Base-by-base conservation (phyloP, 805 yeast genomes). In the Sugiyamaella qingdaonensis region DNA sequence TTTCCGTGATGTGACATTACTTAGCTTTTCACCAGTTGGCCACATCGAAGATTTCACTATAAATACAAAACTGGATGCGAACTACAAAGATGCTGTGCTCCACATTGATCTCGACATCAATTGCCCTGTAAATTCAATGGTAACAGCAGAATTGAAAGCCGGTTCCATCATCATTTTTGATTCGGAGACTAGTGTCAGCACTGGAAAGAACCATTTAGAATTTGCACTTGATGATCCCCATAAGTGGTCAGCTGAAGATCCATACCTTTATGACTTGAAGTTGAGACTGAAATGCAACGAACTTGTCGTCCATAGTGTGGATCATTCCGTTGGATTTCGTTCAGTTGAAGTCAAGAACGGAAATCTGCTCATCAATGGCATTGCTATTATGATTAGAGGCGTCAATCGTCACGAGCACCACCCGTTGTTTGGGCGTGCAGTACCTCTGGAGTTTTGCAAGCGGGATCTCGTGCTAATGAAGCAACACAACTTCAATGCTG, bases 341-440 rank as follows among this genome's bases (percentile, higher is more conserved):
- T 55, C 56, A 16, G 67, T 68, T 13, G 67, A 65, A 51, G 58
- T 68, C 51, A 54, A 51, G 24, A 58, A 62, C 33, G 68, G 71
- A 2, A 50, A 58, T 11, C 58, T 69, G 36, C 48, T 57, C 21
- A 69, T 68, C 43, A 70, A 70, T 53, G 71, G 71, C 13, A 55
- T 39, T 41, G 58, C 64, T 7, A 57, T 70, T 29, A 55, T 64
- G 39, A 46, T 70, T 31, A 60, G 64, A 31, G 73, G 73, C 11
- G 69, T 66, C 19, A 68, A 68, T 55, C 57, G 72, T 16, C 73
- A 70, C 52, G 73, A 70, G 29, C 70, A 68, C 49, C 72, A 69
- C 53, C 68, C 70, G 1, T 48, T 54, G 10, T 58, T 45, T 45
- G 73, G 73, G 24, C 62, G 73, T 19, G 70, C 73, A 0, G 72